Evolutionary conservation across 352 stramenopile species (phyloP).

Genomic region (Globisporangium ultimum): DNA sequence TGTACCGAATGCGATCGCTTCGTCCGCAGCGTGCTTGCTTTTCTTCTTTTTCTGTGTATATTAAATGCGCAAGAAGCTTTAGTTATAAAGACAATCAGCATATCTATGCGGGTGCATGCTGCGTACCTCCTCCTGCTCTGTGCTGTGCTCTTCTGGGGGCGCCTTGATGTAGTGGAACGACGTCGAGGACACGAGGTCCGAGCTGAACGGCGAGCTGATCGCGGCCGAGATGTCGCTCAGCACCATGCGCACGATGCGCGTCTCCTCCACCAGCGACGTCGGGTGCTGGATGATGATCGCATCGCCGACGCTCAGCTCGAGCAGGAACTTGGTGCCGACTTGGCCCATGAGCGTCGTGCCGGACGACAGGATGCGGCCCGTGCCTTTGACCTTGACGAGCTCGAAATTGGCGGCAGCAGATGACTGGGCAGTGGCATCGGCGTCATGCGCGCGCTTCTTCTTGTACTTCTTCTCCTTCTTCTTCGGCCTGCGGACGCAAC

Average conservation of each 20-base stretch:
- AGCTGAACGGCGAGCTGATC: slow-evolving; percentile 86
- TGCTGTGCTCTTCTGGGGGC: slow-evolving; percentile 53
- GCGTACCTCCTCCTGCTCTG: slow-evolving; percentile 32
- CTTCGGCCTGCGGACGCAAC: slow-evolving; percentile 22
- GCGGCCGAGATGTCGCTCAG: slow-evolving; percentile 84
- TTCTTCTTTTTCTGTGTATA: slow-evolving; percentile 32
- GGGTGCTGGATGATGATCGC: slow-evolving; percentile 87
- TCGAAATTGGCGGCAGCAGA: slow-evolving; percentile 44
- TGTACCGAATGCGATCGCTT: slow-evolving; percentile 78
- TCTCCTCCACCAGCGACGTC: slow-evolving; percentile 83
- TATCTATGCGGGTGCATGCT: too few species aligned
- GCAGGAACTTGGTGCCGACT: slow-evolving; percentile 77
- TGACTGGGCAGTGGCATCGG: slow-evolving; percentile 16
- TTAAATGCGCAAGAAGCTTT: too few species aligned
- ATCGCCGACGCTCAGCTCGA: slow-evolving; percentile 77
- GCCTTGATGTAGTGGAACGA: slow-evolving; percentile 88
- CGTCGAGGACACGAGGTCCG: slow-evolving; percentile 86
- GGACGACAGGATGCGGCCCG: slow-evolving; percentile 77
- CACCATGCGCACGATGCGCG: slow-evolving; percentile 89
- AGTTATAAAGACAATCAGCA: too few species aligned
- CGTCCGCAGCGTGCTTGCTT: slow-evolving; percentile 51
- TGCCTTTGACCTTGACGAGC: slow-evolving; percentile 75
- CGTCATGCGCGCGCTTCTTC: slow-evolving; percentile 50
- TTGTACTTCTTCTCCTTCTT: slow-evolving; percentile 46
- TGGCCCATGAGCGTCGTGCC: slow-evolving; percentile 88